phyloP scores from a whole-genome alignment of 2,329 filamentous ascomycete genomes.

The Colletotrichum cuscutae region DNA sequence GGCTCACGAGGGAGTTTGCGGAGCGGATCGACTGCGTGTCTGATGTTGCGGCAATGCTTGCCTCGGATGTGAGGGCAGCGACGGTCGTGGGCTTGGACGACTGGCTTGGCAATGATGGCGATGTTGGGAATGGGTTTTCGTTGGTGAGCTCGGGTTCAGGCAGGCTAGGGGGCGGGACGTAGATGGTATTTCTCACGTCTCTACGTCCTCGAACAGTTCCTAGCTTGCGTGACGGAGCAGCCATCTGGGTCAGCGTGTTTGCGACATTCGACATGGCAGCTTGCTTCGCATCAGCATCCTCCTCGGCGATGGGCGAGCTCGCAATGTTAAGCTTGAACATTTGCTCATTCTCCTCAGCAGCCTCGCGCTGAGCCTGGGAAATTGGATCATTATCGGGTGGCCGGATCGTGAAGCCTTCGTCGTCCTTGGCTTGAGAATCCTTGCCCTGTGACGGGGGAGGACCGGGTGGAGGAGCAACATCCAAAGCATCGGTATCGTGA shows the following conservation, averaged over 20 bases:
- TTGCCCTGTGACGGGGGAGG: slow-evolving; percentile 59
- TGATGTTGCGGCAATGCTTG: slow-evolving; percentile 68
- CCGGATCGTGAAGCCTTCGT: slow-evolving; percentile 82
- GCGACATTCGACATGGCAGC: slow-evolving; percentile 81
- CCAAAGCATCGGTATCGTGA: slow-evolving; percentile 57
- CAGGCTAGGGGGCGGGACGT: slow-evolving; percentile 66
- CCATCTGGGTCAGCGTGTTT: slow-evolving; percentile 73
- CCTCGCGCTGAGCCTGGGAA: slow-evolving; percentile 78
- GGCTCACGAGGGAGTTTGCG: slow-evolving; percentile 78
- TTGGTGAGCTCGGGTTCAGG: slow-evolving; percentile 49
- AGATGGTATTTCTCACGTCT: slow-evolving; percentile 92
- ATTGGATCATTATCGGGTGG: slow-evolving; percentile 72
- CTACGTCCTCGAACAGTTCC: slow-evolving; percentile 88
- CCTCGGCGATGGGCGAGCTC: slow-evolving; percentile 81
- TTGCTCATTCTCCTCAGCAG: slow-evolving; percentile 69
- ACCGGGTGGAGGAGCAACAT: slow-evolving; percentile 62
- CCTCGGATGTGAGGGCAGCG: slow-evolving; percentile 70
- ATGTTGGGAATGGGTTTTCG: slow-evolving; percentile 46
- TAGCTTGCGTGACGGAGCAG: slow-evolving; percentile 73
- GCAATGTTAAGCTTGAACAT: slow-evolving; percentile 84
- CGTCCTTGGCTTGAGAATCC: slow-evolving; percentile 64
- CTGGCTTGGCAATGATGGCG: slow-evolving; percentile 49
- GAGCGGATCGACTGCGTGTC: slow-evolving; percentile 95
- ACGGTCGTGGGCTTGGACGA: slow-evolving; percentile 57
- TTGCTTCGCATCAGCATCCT: slow-evolving; percentile 77